Evolutionary conservation across 441 rosid species (phyloP), one percentile per base, ranked within the genome.

Genomic region (Pelargonium myrrhifolium): DNA sequence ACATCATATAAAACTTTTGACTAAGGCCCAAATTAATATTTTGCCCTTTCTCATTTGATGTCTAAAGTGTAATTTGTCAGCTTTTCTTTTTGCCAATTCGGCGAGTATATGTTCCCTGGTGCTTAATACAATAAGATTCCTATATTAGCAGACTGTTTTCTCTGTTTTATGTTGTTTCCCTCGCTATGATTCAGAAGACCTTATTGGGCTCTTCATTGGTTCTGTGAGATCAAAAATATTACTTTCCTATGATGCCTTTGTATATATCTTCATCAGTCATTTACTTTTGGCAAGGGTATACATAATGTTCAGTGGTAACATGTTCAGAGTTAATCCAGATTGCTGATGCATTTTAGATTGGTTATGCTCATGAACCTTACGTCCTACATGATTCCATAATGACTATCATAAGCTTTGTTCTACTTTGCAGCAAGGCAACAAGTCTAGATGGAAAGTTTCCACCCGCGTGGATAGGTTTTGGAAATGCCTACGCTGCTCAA

Each of bases 381-480:
- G 22, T 21, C n/a, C 31, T 22, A 68, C 35, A 1, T 63, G 58
- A 31, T 43, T 72, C 68, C 1, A 35, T 12, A 22, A 65, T 69
- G 68, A 68, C 75, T 71, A 17, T n/a, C 17, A 64, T 43, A 10
- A 15, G 12, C 37, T 69, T 11, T 65, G 0, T 77, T 49, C 49
- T 75, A 45, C 53, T 62, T 64, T 80, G 66, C 85, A 94, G 97
- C 89, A 92, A 94, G 81, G 96, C 97, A 35, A 89, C 97, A 1
- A 83, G 71, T 67, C 74, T 89, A 35, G 97, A 94, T 79, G 91
- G 94, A 47, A 84, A 86, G 31, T 94, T 89, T 74, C 77, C 89
- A 62, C 90, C 98, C 77, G 97, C 99, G 51, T 89, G 92, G 96
- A 85, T 94, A 71, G 96, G 97, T 69, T 87, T 68, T 78, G 97